Percentiles rank a stretch among this genome's conserved stretches.
These are phyloP conservation scores for Epichloe baconii DNA, from an alignment of 2,329 filamentous ascomycete genomes.

Conservation along the genomic window DNA sequence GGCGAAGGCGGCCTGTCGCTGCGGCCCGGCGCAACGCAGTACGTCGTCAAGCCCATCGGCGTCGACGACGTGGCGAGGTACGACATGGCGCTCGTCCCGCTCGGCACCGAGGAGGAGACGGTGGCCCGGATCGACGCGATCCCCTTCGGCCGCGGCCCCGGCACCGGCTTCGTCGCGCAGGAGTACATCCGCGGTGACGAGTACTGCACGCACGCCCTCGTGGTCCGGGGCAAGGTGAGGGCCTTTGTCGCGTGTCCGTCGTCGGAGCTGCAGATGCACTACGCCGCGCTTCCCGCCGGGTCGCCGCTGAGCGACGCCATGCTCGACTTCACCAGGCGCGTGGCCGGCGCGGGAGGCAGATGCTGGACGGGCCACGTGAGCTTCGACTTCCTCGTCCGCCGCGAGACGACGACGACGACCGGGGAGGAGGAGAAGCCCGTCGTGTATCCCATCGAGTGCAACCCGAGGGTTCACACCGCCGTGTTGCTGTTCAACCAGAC, in stretches of 20 bases:
- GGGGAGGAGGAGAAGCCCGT: conserved; percentile 16
- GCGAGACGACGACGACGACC: neutral
- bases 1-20: conserved; percentile 6
- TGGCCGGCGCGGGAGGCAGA: conserved; percentile 37
- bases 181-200: conserved; percentile 50
- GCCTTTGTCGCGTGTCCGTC: conserved; percentile 56
- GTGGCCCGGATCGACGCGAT: conserved; percentile 35
- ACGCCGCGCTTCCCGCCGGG: conserved; percentile 41
- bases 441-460: conserved; percentile 55
- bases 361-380: conserved; percentile 1
- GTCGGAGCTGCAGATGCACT: conserved; percentile 51
- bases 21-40: conserved; percentile 25
- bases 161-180: conserved; percentile 48
- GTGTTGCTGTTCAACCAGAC: conserved; percentile 44
- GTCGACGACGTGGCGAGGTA: conserved; percentile 46
- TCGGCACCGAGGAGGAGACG: conserved; percentile 37
- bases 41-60: conserved; percentile 53
- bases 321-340: conserved; percentile 48
- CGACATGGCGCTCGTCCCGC: conserved; percentile 53
- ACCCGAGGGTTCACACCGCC: conserved; percentile 56
- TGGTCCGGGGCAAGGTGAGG: conserved; percentile 51
- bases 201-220: conserved; percentile 58
- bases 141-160: conserved; percentile 29
- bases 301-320: conserved; percentile 45
- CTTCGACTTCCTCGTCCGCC: conserved; percentile 1